Base-by-base conservation (phyloP, 768 basidiomycete species). In the Chiua virens region DNA sequence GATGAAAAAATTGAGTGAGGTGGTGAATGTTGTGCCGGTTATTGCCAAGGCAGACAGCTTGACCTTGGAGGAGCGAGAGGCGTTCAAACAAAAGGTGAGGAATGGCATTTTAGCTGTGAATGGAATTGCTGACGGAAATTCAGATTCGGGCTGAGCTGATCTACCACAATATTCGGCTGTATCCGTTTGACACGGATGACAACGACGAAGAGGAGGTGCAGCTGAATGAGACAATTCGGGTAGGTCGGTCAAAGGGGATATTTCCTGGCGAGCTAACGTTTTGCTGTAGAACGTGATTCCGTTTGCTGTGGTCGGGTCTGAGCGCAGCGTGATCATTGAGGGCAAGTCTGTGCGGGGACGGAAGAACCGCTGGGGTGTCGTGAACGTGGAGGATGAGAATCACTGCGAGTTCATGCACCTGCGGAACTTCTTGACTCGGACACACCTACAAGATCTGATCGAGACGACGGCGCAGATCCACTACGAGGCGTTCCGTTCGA, bases 401-500 rank as follows among this genome's bases (percentile, higher is more conserved):
- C 96, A 99, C 75, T 99, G 96, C 84, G 96, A 99, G 75, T 99
- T 99, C 72, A 81, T 96, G 66, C 89, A 97, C 74, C 79, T 99
- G 55, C 83, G 96, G 58, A 94, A 99, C 80, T 99, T 99, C 81
- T 79, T 99, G 55, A 94, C 92, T 8, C 79, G 95, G 73, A 96
- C 96, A 27, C 97, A 99, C 74, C 72, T 99, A 66, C 96, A 99
- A 71, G 96, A 98, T 66, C 75, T 99, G 68, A 99, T 99, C 68
- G 96, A 99, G 79, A 97, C 96, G 49, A 98, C 97, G 10, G 94
- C 97, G 11, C 91, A 95, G 72, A 97, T 96, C 70, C 96, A 99
- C 75, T 99, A 98, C 70, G 96, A 99, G 77, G 93, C 95, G 9
- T 99, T 99, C 92, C 86, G 96, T 58, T 96, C 93, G 61, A 98